A percentile compares a stretch with the other conserved stretches of the same genome.
Conservation (phyloP, 495 filamentous ascomycete genomes). For the Letharia columbiana region DNA sequence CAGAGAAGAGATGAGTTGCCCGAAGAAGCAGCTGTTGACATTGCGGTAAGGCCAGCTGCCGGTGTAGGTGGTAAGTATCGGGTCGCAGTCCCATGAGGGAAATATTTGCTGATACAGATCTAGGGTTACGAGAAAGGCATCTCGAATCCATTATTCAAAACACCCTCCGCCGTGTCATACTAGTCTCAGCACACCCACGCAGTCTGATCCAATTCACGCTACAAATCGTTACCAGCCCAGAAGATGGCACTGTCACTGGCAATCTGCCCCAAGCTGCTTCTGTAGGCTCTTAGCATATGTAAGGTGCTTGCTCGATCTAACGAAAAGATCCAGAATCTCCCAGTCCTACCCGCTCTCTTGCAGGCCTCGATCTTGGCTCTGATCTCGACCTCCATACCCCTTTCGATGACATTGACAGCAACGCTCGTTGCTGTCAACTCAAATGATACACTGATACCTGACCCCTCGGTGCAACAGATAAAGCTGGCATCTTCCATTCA, state of each 20-base stretch:
- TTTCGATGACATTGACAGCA: slow-evolving; percentile 60
- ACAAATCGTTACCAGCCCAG: slow-evolving; percentile 51
- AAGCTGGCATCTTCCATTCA: slow-evolving; percentile 59
- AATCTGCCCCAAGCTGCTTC: slow-evolving; percentile 26
- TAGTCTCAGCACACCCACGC: slow-evolving; percentile 59
- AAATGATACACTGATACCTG: slow-evolving; percentile 42
- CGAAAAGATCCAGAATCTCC: slow-evolving; percentile 51
- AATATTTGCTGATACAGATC: slow-evolving; percentile 32
- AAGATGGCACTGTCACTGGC: slow-evolving; percentile 45
- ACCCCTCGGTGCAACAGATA: slow-evolving; percentile 49
- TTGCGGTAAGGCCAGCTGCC: slow-evolving; percentile 74
- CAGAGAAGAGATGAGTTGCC: slow-evolving; percentile 77
- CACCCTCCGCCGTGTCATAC: slow-evolving; percentile 59
- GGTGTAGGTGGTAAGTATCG: slow-evolving; percentile 66
- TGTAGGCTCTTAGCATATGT: slow-evolving; percentile 15
- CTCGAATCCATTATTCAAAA: slow-evolving; percentile 62
- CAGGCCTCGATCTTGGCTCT: slow-evolving; percentile 67
- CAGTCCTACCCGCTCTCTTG: slow-evolving; percentile 64
- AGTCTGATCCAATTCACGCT: slow-evolving; percentile 57
- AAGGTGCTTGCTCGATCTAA: slow-evolving; percentile 20
- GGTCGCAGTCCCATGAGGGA: slow-evolving; percentile 31
- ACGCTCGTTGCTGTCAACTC: slow-evolving; percentile 52
- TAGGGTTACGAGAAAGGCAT: slow-evolving; percentile 62
- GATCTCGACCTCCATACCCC: slow-evolving; percentile 64
- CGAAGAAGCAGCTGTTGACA: slow-evolving; percentile 83